phyloP scores from a whole-genome alignment of 768 basidiomycete genomes.

The Boletellus ananas region DNA sequence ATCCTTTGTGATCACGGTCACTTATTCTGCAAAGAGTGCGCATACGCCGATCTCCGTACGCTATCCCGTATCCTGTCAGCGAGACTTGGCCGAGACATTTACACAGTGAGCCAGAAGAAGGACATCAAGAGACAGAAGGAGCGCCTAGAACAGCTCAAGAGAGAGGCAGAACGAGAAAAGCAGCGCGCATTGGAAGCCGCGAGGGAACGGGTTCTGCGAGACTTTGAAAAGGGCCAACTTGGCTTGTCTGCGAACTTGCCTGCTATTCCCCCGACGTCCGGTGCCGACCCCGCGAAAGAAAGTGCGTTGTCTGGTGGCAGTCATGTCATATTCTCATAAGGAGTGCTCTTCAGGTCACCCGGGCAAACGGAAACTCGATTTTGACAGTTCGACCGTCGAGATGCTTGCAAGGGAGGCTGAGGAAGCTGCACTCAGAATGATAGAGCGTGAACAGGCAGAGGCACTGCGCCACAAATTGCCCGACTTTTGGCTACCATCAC shows the following conservation, averaged over 20 bases:
- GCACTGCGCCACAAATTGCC: slow-evolving; percentile 85
- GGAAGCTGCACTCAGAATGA: slow-evolving; percentile 76
- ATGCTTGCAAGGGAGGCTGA: slow-evolving; percentile 76
- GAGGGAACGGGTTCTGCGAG: slow-evolving; percentile 80
- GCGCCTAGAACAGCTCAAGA: slow-evolving; percentile 66
- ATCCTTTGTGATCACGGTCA: slow-evolving; percentile 83
- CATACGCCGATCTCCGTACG: slow-evolving; percentile 78
- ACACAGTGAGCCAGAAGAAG: slow-evolving; percentile 81
- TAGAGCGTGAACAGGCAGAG: slow-evolving; percentile 84
- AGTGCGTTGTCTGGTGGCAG: slow-evolving; percentile 22
- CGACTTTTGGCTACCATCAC: slow-evolving; percentile 94
- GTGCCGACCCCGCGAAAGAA: slow-evolving; percentile 34
- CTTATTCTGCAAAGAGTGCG: slow-evolving; percentile 94
- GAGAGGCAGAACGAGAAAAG: slow-evolving; percentile 79
- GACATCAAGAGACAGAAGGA: slow-evolving; percentile 91
- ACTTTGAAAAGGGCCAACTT: slow-evolving; percentile 87
- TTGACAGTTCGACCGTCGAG: slow-evolving; percentile 71
- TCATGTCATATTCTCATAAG: neutral
- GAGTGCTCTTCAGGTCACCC: slow-evolving; percentile 43
- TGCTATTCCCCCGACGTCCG: slow-evolving; percentile 36
- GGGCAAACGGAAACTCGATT: slow-evolving; percentile 82
- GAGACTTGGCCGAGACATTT: slow-evolving; percentile 8
- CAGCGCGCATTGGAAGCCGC: slow-evolving; percentile 67
- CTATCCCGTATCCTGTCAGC: slow-evolving; percentile 1
- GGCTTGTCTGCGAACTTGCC: slow-evolving; percentile 50